Conservation (phyloP, 345 rosid species). For the Turritis glabra region DNA sequence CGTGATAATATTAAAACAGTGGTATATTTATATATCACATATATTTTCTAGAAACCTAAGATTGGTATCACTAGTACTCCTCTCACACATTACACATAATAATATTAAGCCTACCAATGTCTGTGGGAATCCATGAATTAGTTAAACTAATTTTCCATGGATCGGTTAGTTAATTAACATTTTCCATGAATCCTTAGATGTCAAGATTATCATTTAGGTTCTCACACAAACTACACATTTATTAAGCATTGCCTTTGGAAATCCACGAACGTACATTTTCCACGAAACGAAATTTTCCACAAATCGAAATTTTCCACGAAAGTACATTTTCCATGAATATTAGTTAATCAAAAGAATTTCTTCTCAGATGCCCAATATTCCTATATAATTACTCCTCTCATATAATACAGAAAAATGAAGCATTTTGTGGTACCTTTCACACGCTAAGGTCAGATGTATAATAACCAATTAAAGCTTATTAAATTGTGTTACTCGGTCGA, state of each 20-base stretch:
- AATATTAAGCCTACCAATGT: neutral
- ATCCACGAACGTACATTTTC: conserved; percentile 1
- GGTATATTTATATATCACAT: neutral
- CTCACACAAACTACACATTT: neutral
- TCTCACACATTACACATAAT: neutral
- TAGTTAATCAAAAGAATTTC: neutral
- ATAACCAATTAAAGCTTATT: neutral
- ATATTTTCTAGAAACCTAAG: neutral
- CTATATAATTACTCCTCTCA: neutral
- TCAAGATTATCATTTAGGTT: neutral
- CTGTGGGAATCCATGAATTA: neutral
- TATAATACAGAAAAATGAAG: neutral
- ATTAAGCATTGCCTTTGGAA: neutral
- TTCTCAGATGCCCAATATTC: neutral
- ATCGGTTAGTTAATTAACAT: neutral
- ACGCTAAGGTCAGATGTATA: conserved; percentile 8
- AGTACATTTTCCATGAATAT: neutral
- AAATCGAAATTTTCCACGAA: neutral
- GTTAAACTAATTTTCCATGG: conserved; percentile 1
- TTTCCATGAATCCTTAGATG: neutral
- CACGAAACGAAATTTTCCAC: neutral
- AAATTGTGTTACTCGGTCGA: neutral
- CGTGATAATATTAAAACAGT: neutral
- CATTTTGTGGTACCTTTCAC: conserved; percentile 14
- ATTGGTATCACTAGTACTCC: neutral